Conservation (phyloP, 805 yeast species). For the Nakazawaea populi region DNA sequence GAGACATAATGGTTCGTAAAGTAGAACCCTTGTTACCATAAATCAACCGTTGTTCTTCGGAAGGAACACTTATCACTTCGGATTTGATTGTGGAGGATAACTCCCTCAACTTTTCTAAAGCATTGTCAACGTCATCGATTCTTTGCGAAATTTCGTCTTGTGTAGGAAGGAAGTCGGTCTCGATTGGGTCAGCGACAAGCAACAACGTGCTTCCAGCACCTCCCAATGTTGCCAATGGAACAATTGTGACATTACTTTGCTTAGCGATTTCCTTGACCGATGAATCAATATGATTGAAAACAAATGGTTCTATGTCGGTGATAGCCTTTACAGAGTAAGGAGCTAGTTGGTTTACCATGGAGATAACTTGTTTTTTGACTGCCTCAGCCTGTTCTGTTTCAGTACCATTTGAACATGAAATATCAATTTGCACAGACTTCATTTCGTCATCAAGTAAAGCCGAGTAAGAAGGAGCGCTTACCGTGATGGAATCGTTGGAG, state of each 20-base stretch:
- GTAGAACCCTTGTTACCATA: slow-evolving; percentile 60
- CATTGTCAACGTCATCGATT: slow-evolving; percentile 46
- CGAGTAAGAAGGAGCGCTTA: slow-evolving; percentile 40
- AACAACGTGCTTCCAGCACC: slow-evolving; percentile 41
- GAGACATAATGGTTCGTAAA: slow-evolving; percentile 29
- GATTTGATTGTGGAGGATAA: slow-evolving; percentile 48
- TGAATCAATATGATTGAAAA: slow-evolving; percentile 41
- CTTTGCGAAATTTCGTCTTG: slow-evolving; percentile 50
- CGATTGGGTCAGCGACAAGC: slow-evolving; percentile 45
- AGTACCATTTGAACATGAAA: slow-evolving; percentile 46
- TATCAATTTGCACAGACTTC: slow-evolving; percentile 50
- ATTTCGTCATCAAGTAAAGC: slow-evolving; percentile 34
- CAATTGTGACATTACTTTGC: slow-evolving; percentile 44
- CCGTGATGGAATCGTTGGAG: slow-evolving; percentile 35
- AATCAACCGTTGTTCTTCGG: slow-evolving; percentile 52
- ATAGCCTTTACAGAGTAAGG: slow-evolving; percentile 59
- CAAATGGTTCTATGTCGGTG: slow-evolving; percentile 62
- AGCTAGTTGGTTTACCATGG: slow-evolving; percentile 62
- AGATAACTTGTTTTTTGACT: slow-evolving; percentile 69
- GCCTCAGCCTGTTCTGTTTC: slow-evolving; percentile 41
- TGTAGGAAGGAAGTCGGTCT: slow-evolving; percentile 72
- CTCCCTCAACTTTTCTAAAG: slow-evolving; percentile 54
- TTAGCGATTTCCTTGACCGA: slow-evolving; percentile 34
- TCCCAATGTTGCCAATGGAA: slow-evolving; percentile 50
- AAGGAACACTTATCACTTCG: slow-evolving; percentile 43